These are phyloP conservation scores for Ceratobasidium sp. DNA, from an alignment of 1,284 basidiomycete species.

Conservation along the genomic window DNA sequence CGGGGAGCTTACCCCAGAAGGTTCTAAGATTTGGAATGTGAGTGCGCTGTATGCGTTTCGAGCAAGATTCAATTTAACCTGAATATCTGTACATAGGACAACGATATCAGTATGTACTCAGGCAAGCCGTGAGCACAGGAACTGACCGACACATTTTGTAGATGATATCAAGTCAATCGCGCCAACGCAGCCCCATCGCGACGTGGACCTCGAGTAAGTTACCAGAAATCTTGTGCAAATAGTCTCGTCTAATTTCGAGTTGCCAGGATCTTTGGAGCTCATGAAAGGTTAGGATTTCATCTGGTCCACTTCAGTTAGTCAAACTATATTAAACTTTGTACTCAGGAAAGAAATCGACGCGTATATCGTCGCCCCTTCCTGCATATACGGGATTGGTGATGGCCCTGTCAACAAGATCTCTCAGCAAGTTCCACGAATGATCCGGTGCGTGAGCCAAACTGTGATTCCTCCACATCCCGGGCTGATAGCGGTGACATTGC, in stretches of 20 bases:
- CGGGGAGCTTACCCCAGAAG: conserved; percentile 42
- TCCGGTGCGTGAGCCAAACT: conserved; percentile 30
- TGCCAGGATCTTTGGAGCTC: conserved; percentile 53
- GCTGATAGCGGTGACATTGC: no score
- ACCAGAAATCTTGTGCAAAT: conserved; percentile 46
- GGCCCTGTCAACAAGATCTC: conserved; percentile 48
- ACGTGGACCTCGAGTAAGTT: conserved; percentile 49
- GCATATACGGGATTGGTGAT: conserved; percentile 54
- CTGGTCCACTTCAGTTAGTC: background rate
- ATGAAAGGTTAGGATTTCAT: conserved; percentile 46
- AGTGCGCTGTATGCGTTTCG: conserved; percentile 36
- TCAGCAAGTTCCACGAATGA: conserved; percentile 43
- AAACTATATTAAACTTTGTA: background rate
- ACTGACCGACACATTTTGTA: conserved; percentile 11
- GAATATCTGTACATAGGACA: conserved; percentile 35
- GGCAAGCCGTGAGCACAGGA: background rate
- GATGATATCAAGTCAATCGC: conserved; percentile 45
- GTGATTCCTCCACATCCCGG: conserved; percentile 43
- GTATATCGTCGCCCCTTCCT: conserved; percentile 56
- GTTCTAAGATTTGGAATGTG: conserved; percentile 44
- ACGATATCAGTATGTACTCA: conserved; percentile 41
- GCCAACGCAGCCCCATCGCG: conserved; percentile 51
- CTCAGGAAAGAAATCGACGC: conserved; percentile 50
- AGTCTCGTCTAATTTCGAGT: conserved; percentile 51
- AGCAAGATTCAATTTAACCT: background rate